Base-by-base conservation (phyloP, 2,329 filamentous ascomycete species). In the Arthrobotrys pseudoclavata region DNA sequence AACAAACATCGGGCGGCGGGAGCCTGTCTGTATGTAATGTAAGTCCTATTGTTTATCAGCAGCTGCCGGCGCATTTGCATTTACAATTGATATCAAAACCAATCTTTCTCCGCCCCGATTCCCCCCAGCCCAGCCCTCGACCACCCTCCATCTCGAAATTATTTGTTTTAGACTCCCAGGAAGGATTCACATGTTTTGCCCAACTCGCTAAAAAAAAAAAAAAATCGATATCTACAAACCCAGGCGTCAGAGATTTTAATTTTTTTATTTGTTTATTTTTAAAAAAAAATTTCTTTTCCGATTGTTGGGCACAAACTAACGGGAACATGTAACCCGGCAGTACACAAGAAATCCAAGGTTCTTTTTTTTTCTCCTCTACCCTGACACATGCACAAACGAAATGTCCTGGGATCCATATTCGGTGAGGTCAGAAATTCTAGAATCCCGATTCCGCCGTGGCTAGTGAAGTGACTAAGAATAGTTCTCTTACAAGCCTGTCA, bases 351-450 rank as follows among this genome's bases (percentile, higher is more conserved):
- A 55, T 37, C 34, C 67, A 61, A 69, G 42, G 53, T 52, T 50
- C 52, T 61, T 34, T 55, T 37, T 3, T n/a, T 24, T 15, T 20
- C n/a, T 37, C 22, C 52, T 13, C 52, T 15, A 57, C 12, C 57
- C 57, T 64, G 48, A 72, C 48, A 66, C 45, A 52, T 57, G 63
- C 22, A 20, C 34, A 63, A 52, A 50, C 40, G 6, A 42, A 52
- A 22, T 20, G 24, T 64, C 57, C 68, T 20, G 42, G 42, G 15
- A 6, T 45, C 42, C 6, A 20, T 18, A 45, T 45, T 45, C 37
- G 42, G 67, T 34, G 48, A 53, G 37, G 37, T 50, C 9, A 66
- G 66, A 50, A 61, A 70, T 76, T 70, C 72, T 70, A 76, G 72
- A 76, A 76, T 45, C 66, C 64, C 66, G 63, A 69, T 63, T 26